Percentiles rank a stretch among this genome's conserved stretches.
phyloP scores from a whole-genome alignment of 495 filamentous ascomycete species.

The Penicillium robsamsonii region DNA sequence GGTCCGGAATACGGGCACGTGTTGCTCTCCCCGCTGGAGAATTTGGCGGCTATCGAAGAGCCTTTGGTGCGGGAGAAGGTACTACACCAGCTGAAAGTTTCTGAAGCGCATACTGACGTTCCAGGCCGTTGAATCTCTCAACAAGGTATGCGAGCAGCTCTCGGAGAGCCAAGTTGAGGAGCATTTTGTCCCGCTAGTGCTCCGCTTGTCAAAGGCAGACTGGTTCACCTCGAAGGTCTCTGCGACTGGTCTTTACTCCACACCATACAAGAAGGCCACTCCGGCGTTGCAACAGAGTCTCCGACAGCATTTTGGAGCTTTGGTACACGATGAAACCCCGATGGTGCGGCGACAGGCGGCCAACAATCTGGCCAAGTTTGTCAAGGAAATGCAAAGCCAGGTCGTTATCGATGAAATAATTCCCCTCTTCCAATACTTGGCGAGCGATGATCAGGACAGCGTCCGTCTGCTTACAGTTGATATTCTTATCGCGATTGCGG shows the following conservation, averaged over 20 bases:
- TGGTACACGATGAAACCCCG: conserved; percentile 97
- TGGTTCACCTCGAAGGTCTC: conserved; percentile 99
- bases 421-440: conserved; percentile 94
- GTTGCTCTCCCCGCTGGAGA: conserved; percentile 93
- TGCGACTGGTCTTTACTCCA: conserved; percentile 88
- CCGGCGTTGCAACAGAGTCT: conserved; percentile 82
- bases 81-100: conserved; percentile 17
- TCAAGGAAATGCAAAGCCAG: conserved; percentile 87
- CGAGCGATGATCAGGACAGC: conserved; percentile 94
- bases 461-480: conserved; percentile 95
- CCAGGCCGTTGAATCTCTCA: conserved; percentile 95
- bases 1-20: conserved; percentile 93
- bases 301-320: conserved; percentile 81
- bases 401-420: conserved; percentile 98
- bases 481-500: conserved; percentile 92
- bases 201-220: conserved; percentile 96
- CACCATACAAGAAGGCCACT: conserved; percentile 86
- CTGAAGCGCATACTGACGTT: conserved; percentile 24
- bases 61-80: conserved; percentile 97
- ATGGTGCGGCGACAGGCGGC: conserved; percentile 98
- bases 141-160: conserved; percentile 94
- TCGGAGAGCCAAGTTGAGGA: conserved; percentile 92
- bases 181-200: conserved; percentile 88
- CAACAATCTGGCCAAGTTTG: conserved; percentile 94
- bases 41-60: conserved; percentile 96